Evolutionary conservation across 78 protist genomes (phyloP), one percentile per base, ranked within the genome.

Genomic region (Dictyostelium discoideum): DNA sequence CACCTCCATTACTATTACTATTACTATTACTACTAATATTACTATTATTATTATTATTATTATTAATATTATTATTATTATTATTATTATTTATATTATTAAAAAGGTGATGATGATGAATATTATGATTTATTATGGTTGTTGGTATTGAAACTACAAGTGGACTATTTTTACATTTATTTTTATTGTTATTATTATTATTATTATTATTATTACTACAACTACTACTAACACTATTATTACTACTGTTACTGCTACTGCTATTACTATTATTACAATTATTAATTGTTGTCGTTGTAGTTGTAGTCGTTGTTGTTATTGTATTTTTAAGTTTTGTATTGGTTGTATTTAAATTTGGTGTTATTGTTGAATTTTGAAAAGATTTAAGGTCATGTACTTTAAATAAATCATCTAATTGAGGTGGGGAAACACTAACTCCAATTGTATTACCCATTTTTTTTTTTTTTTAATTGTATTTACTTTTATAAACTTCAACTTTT

Each of bases 241-340:
- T 18, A 20, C 48, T 76, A 26, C 73, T 50, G 20, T 40, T 24
- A 7, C 81, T 20, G 29, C 63, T 24, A 7, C 81, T 20, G 9
- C 48, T 76, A 10, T 10, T 32, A 32, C 14, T 73, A 42, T 42
- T 76, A 26, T 57, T 86, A n/a, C 73, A 69, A 7, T 57, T 86
- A 16, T 67, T 86, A 9, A 67, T 86, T 29, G 85, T 76, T 3
- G 85, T 76, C 0, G 93, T 87, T 14, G 93, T 87, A 7, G 93
- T 78, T 20, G 93, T 87, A 2, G 92, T 87, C 1, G 77, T 77
- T n/a, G 93, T 60, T 16, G 85, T 87, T 63, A 22, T 32, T 48
- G 76, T 86, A 24, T 40, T 37, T 13, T 78, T 79, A 16, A 20
- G 69, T 20, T 60, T 60, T 60, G 69, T 60, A 6, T 20, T 60